Conservation (phyloP, 805 yeast species). For the Candida tibetensis region DNA sequence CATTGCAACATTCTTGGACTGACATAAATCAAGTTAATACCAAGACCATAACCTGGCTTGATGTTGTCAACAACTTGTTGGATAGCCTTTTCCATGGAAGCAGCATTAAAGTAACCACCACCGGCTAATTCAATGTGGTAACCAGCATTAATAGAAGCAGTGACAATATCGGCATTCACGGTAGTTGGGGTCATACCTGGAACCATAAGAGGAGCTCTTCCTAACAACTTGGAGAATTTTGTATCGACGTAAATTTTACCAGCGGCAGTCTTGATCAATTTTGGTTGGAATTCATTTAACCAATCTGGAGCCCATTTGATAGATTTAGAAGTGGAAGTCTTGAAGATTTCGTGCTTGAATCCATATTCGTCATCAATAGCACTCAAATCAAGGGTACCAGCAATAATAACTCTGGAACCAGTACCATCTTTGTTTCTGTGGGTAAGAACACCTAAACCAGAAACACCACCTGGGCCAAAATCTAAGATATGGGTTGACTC, state of each 20-base stretch:
- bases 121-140: slow-evolving; percentile 98
- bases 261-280: slow-evolving; percentile 65
- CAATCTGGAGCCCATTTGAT: slow-evolving; percentile 87
- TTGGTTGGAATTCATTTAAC: slow-evolving; percentile 86
- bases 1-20: slow-evolving; percentile 97
- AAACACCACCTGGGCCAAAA: slow-evolving; percentile 98
- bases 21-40: slow-evolving; percentile 90
- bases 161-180: slow-evolving; percentile 89
- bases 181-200: slow-evolving; percentile 99
- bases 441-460: slow-evolving; percentile 94
- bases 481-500: slow-evolving; percentile 86
- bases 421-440: slow-evolving; percentile 98
- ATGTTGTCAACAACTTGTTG: slow-evolving; percentile 63
- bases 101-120: slow-evolving; percentile 91
- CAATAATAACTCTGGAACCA: slow-evolving; percentile 91
- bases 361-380: slow-evolving; percentile 82
- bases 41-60: slow-evolving; percentile 85
- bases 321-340: slow-evolving; percentile 51
- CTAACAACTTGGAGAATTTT: slow-evolving; percentile 85
- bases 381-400: slow-evolving; percentile 76
- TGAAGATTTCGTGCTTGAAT: slow-evolving; percentile 92
- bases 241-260: slow-evolving; percentile 88
- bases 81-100: slow-evolving; percentile 70
- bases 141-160: slow-evolving; percentile 93
- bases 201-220: slow-evolving; percentile 94